phyloP scores from a whole-genome alignment of 805 yeast species.

The Clavispora fructus region DNA sequence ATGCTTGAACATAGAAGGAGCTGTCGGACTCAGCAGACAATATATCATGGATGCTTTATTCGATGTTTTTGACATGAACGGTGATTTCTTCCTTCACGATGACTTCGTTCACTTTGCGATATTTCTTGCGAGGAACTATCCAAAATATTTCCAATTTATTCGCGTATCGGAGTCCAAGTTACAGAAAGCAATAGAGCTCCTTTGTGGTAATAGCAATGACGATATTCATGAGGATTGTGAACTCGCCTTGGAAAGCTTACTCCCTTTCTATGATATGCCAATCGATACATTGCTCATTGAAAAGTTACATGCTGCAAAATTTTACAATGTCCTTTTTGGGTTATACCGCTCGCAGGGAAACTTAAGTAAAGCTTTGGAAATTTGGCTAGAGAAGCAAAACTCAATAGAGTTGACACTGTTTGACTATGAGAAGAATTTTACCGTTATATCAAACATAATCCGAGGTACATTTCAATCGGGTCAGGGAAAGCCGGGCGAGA shows the following conservation, averaged over 20 bases:
- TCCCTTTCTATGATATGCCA: slow-evolving; percentile 61
- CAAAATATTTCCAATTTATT: slow-evolving; percentile 82
- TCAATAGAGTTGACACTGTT: slow-evolving; percentile 3
- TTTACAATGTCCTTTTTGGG: slow-evolving; percentile 52
- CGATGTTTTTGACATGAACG: slow-evolving; percentile 45
- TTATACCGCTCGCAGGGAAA: slow-evolving; percentile 51
- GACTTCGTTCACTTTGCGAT: slow-evolving; percentile 45
- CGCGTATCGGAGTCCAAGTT: slow-evolving; percentile 59
- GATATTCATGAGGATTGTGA: slow-evolving; percentile 57
- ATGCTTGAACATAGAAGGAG: slow-evolving; percentile 57
- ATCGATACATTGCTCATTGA: slow-evolving; percentile 45
- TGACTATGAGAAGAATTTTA: slow-evolving; percentile 6
- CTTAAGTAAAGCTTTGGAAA: slow-evolving; percentile 47
- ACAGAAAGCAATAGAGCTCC: slow-evolving; percentile 40
- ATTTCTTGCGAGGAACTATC: slow-evolving; percentile 73
- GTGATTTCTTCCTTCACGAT: slow-evolving; percentile 13
- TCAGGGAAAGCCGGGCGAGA: slow-evolving; percentile 18
- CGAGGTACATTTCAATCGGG: slow-evolving; percentile 19
- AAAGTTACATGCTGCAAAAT: slow-evolving; percentile 49
- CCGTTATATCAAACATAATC: slow-evolving; percentile 19
- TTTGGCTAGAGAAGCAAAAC: slow-evolving; percentile 39
- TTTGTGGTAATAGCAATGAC: slow-evolving; percentile 40
- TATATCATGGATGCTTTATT: slow-evolving; percentile 68
- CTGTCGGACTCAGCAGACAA: slow-evolving; percentile 57
- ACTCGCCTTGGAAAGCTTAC: slow-evolving; percentile 65